phyloP scores from a whole-genome alignment of 176 grass and related monocot genomes.

The Eragrostis nindensis region DNA sequence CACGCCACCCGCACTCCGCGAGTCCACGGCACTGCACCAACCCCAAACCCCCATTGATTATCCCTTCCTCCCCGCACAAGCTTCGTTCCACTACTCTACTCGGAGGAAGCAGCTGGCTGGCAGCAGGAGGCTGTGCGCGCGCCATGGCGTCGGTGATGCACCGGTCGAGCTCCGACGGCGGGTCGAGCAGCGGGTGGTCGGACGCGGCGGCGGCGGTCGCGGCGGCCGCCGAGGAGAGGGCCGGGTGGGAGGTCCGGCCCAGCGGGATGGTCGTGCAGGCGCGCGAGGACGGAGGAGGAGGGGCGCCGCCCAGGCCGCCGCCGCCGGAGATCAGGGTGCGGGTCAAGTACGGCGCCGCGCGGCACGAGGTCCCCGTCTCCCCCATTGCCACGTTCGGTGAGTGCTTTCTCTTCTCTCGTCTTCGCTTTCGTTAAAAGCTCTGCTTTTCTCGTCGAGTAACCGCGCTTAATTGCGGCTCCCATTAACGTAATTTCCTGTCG shows the following conservation, averaged over 20 bases:
- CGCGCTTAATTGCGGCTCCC: constrained; percentile 34
- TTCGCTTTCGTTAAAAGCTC: neutral
- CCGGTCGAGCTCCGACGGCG: constrained; percentile 80
- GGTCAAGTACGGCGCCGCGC: constrained; percentile 56
- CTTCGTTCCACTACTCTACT: neutral
- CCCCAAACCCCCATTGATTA: neutral
- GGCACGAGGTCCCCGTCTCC: constrained; percentile 75
- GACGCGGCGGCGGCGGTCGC: constrained; percentile 54
- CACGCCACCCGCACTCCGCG: constrained; percentile 21
- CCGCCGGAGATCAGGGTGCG: constrained; percentile 68
- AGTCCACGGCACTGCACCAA: constrained; percentile 38
- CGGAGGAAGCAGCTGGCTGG: neutral
- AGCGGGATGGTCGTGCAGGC: constrained; percentile 90
- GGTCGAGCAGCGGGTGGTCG: constrained; percentile 92
- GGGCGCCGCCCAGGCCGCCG: constrained; percentile 44
- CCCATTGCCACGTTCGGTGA: constrained; percentile 92
- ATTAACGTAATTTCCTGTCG: neutral
- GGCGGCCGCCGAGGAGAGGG: constrained; percentile 42
- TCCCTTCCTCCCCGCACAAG: constrained; percentile 23
- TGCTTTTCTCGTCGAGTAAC: neutral
- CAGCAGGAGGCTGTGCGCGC: neutral
- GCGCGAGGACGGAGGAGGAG: constrained; percentile 37
- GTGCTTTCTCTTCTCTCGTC: neutral
- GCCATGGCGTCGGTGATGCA: constrained; percentile 60
- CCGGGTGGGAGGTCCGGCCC: constrained; percentile 77